Evolutionary conservation across 2,329 filamentous ascomycete genomes (phyloP), one percentile per base, ranked within the genome.

Genomic region (Diaporthe velutina): DNA sequence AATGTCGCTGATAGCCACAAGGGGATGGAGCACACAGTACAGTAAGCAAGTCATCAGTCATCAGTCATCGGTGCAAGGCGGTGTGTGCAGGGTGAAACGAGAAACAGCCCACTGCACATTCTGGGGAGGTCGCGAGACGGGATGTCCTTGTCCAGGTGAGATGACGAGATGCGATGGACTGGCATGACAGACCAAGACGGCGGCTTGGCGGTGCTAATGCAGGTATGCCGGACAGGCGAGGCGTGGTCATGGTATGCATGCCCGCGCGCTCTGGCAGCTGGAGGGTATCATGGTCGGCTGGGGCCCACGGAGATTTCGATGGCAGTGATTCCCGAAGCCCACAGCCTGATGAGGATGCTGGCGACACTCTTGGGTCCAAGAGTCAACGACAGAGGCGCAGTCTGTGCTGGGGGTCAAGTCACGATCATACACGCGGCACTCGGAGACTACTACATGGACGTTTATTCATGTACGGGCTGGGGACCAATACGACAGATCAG

Each of bases 161-260:
- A 68, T 68, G 64, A 67, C 22, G 64, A 40, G 48, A n/a, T 68
- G 15, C 64, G 5, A 52, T 28, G n/a, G 64, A 54, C 64, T 38
- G 61, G 61, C 61, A 67, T 67, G 61, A 28, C 28, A 22, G 19
- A 52, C 30, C 64, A 38, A 67, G 64, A 33, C 60, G 60, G n/a
- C n/a, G 33, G 25, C 64, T 68, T 54, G 64, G 64, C 64, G 33
- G 64, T 68, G 64, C 64, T 54, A 68, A 68, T 68, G 64, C 64
- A 68, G 48, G 64, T 30, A 54, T 68, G 48, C 64, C 48, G 64
- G 19, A 25, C 45, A 35, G 30, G 61, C 61, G 30, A 45, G 58
- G 58, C 40, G 40, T 45, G 58, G 58, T 8, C 58, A 42, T 25
- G 58, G 40, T n/a, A 25, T 19, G 38, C n/a, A 42, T 19, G 58